Base-by-base conservation (phyloP, 352 stramenopile species). In the Pythium utonaiense region DNA sequence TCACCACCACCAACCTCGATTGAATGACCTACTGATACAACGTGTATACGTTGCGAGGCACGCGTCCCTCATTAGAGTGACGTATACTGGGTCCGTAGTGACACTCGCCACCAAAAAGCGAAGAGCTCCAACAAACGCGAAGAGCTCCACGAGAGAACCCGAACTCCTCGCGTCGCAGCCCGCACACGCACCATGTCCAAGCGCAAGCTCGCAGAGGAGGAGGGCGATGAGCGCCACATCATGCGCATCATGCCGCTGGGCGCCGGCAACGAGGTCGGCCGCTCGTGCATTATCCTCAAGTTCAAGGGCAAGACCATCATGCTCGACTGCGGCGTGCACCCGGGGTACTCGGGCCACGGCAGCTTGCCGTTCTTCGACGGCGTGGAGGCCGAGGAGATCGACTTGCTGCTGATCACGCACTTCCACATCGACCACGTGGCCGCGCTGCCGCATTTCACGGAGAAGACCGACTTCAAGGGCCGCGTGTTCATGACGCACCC, bases 351-450 rank as follows among this genome's bases (percentile, higher is more conserved):
- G 48, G 97, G 97, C 19, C 91, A 98, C 77, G 95, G 97, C 44
- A 96, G 95, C 38, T 67, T 99, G 61, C 97, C 97, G n/a, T 99
- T 98, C 78, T 98, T 99, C 51, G 96, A 99, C 76, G 90, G 87
- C 47, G 95, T 99, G 33, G 93, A 99, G 72, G 87, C 89, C 38
- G 88, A 96, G 34, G 86, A 96, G 73, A 96, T 97, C 55, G 97
- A 99, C 70, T 74, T 99, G 49, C 73, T 99, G 51, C 76, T 99
- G 27, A 97, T 99, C 50, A 98, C 97, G 50, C 98, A 99, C 72
- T 99, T 99, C 78, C 98, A 99, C 78, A 93, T 99, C 53, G 98
- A 99, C 76, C 98, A 99, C 75, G 97, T 98, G 9, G 98, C 97
- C 3, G 96, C 92, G n/a, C 65, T 99, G 41, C 98, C 98, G 16